Evolutionary conservation across 176 grass and related monocot genomes (phyloP).

Genomic region (Elaeis guineensis): DNA sequence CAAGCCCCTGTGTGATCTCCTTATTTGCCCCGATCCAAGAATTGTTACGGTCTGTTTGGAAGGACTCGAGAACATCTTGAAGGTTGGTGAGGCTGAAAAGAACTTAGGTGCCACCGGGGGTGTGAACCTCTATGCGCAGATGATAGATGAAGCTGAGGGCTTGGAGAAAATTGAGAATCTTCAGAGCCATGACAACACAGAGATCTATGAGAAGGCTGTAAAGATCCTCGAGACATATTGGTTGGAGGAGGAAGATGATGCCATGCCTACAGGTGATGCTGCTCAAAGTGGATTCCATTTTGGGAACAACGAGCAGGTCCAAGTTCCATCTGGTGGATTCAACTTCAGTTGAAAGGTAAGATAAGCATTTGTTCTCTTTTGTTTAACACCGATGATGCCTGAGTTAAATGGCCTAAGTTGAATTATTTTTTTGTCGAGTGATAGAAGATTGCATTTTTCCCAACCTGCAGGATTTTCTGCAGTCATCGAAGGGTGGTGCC

Average conservation of each 20-base stretch:
- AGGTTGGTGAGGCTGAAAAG: constrained; percentile 6
- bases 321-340: constrained; percentile 47
- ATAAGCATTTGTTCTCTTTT: not conserved
- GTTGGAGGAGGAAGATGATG: constrained; percentile 38
- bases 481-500: constrained; percentile 27
- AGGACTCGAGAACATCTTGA: constrained; percentile 5
- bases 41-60: constrained; percentile 1
- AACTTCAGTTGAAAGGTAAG: constrained; percentile 48
- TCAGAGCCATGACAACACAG: constrained; percentile 6
- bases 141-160: constrained; percentile 7
- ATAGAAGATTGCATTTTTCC: not conserved
- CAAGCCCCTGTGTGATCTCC: constrained; percentile 2
- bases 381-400: not conserved
- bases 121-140: not conserved
- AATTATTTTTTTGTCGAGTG: not conserved
- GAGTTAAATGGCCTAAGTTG: not conserved
- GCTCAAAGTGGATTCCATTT: constrained; percentile 51
- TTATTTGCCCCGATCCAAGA: not conserved
- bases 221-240: constrained; percentile 10
- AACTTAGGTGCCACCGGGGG: not conserved
- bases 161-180: constrained; percentile 11
- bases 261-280: constrained; percentile 48
- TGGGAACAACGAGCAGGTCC: constrained; percentile 18
- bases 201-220: constrained; percentile 6
- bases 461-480: constrained; percentile 18